Percentiles rank a stretch among this genome's conserved stretches.
Evolutionary conservation across 495 filamentous ascomycete genomes (phyloP).

Genomic region (Aspergillus sclerotioniger): DNA sequence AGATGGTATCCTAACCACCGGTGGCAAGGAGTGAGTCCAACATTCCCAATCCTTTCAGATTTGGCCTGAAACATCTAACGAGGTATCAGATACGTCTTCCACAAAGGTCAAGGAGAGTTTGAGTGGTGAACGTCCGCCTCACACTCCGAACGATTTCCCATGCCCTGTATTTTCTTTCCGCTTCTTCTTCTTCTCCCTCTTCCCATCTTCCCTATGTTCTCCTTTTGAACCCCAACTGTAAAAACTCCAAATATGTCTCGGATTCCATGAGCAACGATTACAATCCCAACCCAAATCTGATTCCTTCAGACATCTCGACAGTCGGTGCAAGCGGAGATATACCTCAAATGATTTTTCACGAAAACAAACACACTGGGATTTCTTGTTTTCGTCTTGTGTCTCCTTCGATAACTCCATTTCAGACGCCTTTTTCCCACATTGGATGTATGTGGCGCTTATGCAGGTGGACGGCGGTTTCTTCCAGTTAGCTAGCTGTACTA

Average conservation of each 20-base stretch:
- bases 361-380: slow-evolving; percentile 8
- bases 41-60: not conserved
- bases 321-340: slow-evolving; percentile 8
- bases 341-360: not conserved
- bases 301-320: not conserved
- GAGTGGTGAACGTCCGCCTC: slow-evolving; percentile 61
- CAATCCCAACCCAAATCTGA: not conserved
- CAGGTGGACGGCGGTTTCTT: slow-evolving; percentile 12
- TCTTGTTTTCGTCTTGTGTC: not conserved
- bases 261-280: slow-evolving; percentile 2
- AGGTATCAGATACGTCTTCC: slow-evolving; percentile 76
- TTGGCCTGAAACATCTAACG: slow-evolving; percentile 3
- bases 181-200: not conserved
- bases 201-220: slow-evolving; percentile 1
- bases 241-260: slow-evolving; percentile 6
- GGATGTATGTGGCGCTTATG: slow-evolving; percentile 23
- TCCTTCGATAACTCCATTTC: not conserved
- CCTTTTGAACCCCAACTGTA: slow-evolving; percentile 3
- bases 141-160: too few species aligned
- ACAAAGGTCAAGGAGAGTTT: slow-evolving; percentile 94
- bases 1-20: slow-evolving; percentile 89
- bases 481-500: slow-evolving; percentile 14
- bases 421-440: slow-evolving; percentile 5
- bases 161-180: not conserved
- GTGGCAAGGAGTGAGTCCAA: slow-evolving; percentile 73